These are phyloP conservation scores for Scutellaria galericulata DNA, from an alignment of 257 asterid species.

Conservation along the genomic window DNA sequence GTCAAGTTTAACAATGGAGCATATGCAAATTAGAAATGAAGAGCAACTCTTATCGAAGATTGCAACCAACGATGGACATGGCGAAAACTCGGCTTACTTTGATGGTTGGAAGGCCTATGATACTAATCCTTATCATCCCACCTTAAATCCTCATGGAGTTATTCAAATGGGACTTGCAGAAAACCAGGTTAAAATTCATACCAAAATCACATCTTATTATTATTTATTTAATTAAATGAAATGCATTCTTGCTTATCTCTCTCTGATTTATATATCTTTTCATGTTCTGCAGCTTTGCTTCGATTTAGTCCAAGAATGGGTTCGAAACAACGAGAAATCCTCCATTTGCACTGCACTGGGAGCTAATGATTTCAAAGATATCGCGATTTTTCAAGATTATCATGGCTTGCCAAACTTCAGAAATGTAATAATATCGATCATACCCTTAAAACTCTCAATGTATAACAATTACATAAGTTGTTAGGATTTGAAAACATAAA, in stretches of 20 bases:
- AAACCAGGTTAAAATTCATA: constrained; percentile 53
- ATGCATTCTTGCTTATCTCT: not conserved
- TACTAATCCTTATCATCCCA: constrained; percentile 60
- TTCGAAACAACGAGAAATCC: constrained; percentile 52
- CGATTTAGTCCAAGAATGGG: constrained; percentile 70
- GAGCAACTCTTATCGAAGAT: constrained; percentile 49
- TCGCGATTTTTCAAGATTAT: constrained; percentile 71
- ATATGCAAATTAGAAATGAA: constrained; percentile 23
- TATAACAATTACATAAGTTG: too few relatives aligned
- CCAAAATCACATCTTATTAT: too few relatives aligned
- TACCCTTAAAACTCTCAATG: not conserved
- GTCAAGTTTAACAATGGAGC: constrained; percentile 31
- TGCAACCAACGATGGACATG: constrained; percentile 70
- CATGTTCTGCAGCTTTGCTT: constrained; percentile 56
- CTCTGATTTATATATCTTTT: not conserved
- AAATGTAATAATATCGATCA: constrained; percentile 44
- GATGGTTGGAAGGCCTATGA: constrained; percentile 84
- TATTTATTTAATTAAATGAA: not conserved
- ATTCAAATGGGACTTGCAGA: constrained; percentile 82
- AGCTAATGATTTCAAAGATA: constrained; percentile 53
- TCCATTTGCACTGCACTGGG: constrained; percentile 70
- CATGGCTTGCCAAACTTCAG: constrained; percentile 84
- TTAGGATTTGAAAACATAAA: not conserved
- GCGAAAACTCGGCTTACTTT: constrained; percentile 67
- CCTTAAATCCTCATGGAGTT: constrained; percentile 58